Base-by-base conservation (phyloP, 495 filamentous ascomycete genomes). In the Aspergillus indologenus region DNA sequence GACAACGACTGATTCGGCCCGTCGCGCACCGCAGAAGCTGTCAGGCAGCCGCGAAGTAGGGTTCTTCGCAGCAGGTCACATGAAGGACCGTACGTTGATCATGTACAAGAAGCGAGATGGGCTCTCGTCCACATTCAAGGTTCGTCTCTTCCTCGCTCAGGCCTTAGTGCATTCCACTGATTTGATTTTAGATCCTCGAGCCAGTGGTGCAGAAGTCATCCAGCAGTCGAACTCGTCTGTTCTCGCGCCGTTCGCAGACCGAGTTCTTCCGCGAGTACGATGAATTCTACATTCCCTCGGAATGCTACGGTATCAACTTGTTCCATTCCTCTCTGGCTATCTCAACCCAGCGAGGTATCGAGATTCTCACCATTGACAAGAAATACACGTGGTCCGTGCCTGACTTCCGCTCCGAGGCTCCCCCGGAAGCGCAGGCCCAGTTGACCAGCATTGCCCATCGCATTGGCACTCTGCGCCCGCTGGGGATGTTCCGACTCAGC, bases 201-300 rank as follows among this genome's bases (percentile, higher is more conserved):
- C 94, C 94, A 4, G 88, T 99, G 44, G 89, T 92, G 66, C 91
- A 96, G 58, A 96, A 96, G 66, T 77, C 77, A 24, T 58, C 76
- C 0, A 68, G 69, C 9, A 76, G 61, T 61, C 88, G 86, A 58
- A 81, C 81, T 21, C 84, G 90, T 9, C 77, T 96, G 43, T 88
- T 87, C 64, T 75, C 83, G 0, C 76, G 77, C 40, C 81, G 81
- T 23, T 90, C 91, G 14, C 85, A 82, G 57, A 97, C 94, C 4
- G 94, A 98, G 65, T 94, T 93, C 69, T 98, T 97, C 85, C 87
- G 95, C 60, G 94, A 98, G 65, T 99, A 90, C 66, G 94, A 96
- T 74, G 93, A 97, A 55, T 99, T 99, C 74, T 99, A 97, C 75
- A 93, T 99, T 62, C 93, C 94, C 7, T 86, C 90, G n/a, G 94